These are phyloP conservation scores for Coemansia biformis DNA, from an alignment of 192 early-diverging fungal genomes.

Conservation along the genomic window DNA sequence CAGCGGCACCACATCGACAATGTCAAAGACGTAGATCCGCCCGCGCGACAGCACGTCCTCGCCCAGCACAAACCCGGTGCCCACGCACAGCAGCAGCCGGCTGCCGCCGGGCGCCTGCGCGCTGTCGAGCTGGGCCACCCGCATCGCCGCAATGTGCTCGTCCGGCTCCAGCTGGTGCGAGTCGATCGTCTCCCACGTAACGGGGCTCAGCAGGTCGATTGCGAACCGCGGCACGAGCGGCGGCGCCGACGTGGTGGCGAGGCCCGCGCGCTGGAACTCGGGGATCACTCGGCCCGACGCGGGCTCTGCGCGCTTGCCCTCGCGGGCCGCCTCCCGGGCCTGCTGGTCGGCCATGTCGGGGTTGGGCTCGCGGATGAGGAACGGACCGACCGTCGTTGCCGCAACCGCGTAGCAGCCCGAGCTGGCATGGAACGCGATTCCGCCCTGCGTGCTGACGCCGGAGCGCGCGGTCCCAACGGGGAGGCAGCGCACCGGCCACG, in stretches of 20 bases:
- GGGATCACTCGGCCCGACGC: slow-evolving; percentile 18
- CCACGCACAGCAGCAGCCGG: slow-evolving; percentile 81
- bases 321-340: slow-evolving; percentile 15
- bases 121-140: slow-evolving; percentile 74
- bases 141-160: slow-evolving; percentile 77
- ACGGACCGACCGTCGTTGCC: slow-evolving; percentile 60
- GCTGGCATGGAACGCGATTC: slow-evolving; percentile 76
- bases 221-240: slow-evolving; percentile 62
- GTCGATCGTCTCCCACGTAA: slow-evolving; percentile 94
- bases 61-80: slow-evolving; percentile 79
- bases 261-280: slow-evolving; percentile 30
- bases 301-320: slow-evolving; percentile 2
- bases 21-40: slow-evolving; percentile 86
- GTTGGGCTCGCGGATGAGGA: slow-evolving; percentile 69
- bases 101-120: slow-evolving; percentile 79
- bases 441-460: slow-evolving; percentile 51
- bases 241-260: slow-evolving; percentile 50
- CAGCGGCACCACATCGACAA: slow-evolving; percentile 96
- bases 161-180: slow-evolving; percentile 65
- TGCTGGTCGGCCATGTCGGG: slow-evolving; percentile 44
- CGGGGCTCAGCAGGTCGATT: slow-evolving; percentile 85
- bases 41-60: slow-evolving; percentile 91
- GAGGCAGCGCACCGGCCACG: slow-evolving; percentile 46
- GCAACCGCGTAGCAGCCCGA: slow-evolving; percentile 78
- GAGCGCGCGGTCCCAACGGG: slow-evolving; percentile 35